Base-by-base conservation (phyloP, 176 grass and related monocot genomes). In the Phoenix dactylifera region DNA sequence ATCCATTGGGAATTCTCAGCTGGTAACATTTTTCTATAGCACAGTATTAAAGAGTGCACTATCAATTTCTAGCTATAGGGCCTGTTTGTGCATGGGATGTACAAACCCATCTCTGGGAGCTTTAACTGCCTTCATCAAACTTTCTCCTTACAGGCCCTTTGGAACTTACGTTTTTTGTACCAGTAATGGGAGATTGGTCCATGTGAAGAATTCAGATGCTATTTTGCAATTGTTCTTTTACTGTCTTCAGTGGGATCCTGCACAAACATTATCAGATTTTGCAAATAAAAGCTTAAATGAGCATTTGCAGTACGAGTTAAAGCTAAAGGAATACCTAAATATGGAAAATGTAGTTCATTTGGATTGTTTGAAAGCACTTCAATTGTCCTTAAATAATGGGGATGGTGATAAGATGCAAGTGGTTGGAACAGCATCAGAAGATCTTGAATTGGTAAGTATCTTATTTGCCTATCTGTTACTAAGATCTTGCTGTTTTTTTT, bases 31-130 rank as follows among this genome's bases (percentile, higher is more conserved):
- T 22, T 97, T 88, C 24, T 91, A 88, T 58, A 81, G 71, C 75
- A 74, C 66, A 55, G 71, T 91, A 55, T 65, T 97, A 52, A 88
- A 82, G 56, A 90, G 77, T 64, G 54, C 80, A 1, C 79, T 90
- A 66, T 88, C 92, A 23, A 77, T 97, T 75, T 78, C 87, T 1
- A 91, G 84, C 70, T 80, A 97, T 25, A 80, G 83, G 59, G 87
- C 92, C 51, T 97, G 87, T 70, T 81, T 80, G 26, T 85, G 87
- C 51, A 97, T 97, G 92, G 92, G 92, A 35, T 97, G 92, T 68
- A 88, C 84, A 64, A 97, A 80, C 67, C 84, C 87, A 0, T 79
- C 91, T 44, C 54, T 97, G 26, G 84, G 81, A 62, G 79, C 79
- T 29, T 57, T 97, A 57, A 90, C 80, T 67, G 82, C 80, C 44